Evolutionary conservation across 306 rosid genomes (phyloP).

Genomic region (Vigna unguiculata): DNA sequence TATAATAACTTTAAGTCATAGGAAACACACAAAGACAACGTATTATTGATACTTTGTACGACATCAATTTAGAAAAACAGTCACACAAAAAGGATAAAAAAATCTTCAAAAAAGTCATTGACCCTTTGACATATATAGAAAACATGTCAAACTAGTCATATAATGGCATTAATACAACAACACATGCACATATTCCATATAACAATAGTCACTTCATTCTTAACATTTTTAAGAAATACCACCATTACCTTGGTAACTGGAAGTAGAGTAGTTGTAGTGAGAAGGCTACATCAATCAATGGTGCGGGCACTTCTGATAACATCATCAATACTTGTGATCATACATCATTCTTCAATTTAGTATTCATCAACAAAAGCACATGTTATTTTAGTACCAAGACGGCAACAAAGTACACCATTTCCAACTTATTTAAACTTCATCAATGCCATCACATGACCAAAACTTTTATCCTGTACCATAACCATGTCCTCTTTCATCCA

Average conservation of each 20-base stretch:
- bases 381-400: too few species aligned
- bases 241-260: slow-evolving; percentile 92
- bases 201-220: slow-evolving; percentile 32
- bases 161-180: slow-evolving; percentile 17
- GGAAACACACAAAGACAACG: slow-evolving; percentile 2
- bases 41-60: not conserved
- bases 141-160: slow-evolving; percentile 38
- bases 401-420: too few species aligned
- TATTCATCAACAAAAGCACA: too few species aligned
- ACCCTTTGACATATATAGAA: slow-evolving; percentile 12
- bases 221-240: not conserved
- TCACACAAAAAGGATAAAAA: not conserved
- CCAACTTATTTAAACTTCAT: too few species aligned
- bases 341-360: too few species aligned
- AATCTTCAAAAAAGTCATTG: slow-evolving; percentile 12
- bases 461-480: too few species aligned
- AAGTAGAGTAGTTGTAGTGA: slow-evolving; percentile 97
- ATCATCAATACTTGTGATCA: too few species aligned
- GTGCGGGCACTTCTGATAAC: too few species aligned
- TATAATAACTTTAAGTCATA: too few species aligned
- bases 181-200: slow-evolving; percentile 1
- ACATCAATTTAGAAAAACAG: slow-evolving; percentile 12
- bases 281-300: slow-evolving; percentile 96
- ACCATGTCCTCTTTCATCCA: too few species aligned
- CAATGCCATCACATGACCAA: too few species aligned